Evolutionary conservation across 331 rosid species (phyloP).

Genomic region (Rosa hybrid): DNA sequence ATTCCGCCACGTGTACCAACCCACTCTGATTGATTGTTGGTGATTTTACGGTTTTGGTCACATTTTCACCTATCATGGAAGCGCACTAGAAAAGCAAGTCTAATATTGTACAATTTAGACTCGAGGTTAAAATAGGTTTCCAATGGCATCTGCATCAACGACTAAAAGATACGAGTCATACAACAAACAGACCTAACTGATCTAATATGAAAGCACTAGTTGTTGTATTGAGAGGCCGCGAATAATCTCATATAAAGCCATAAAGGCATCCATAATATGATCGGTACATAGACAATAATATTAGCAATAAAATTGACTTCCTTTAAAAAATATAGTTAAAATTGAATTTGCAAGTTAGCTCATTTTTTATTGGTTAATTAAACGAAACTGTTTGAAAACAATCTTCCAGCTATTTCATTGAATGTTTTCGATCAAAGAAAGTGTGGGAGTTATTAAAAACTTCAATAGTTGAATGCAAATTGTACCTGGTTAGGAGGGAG

Average conservation of each 20-base stretch:
- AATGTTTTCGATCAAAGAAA: not conserved
- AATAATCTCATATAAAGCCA: no score
- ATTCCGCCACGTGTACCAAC: conserved; percentile 22
- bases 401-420: no score
- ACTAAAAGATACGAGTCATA: no score
- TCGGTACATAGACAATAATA: no score
- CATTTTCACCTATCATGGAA: not conserved
- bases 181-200: not conserved
- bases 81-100: not conserved
- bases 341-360: not conserved
- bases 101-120: not conserved
- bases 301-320: no score
- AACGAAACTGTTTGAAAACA: no score
- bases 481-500: no score
- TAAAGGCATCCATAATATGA: not conserved
- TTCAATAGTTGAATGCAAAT: no score
- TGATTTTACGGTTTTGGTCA: not conserved
- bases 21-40: not conserved
- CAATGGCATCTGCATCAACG: not conserved
- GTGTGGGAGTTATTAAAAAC: no score
- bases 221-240: not conserved
- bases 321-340: no score
- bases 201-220: not conserved
- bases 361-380: no score
- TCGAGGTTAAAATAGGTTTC: not conserved